Base-by-base conservation (phyloP, 352 stramenopile genomes). In the Thalassiosira mediterranea region DNA sequence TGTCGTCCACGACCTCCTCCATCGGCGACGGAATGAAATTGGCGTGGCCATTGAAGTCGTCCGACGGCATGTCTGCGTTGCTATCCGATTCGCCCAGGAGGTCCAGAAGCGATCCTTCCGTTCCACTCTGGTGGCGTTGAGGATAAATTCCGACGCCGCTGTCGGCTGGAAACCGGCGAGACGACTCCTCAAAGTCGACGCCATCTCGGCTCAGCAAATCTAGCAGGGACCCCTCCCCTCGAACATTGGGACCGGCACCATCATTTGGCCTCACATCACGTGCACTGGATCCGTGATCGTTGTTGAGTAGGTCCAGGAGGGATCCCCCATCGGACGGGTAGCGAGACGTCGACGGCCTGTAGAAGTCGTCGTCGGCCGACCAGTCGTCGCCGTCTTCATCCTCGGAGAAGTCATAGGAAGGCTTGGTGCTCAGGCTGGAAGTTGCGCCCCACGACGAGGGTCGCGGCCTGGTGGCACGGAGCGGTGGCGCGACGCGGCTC, bases 321-420 rank as follows among this genome's bases (percentile, higher is more conserved):
- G 37, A 44, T 44, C 37, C 8, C 8, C 37, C 37, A 44, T 15
- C 37, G 37, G 8, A 44, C 26, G 3, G 25, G 51, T 44, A 21
- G 13, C 11, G 25, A 25, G 31, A 19, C 23, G 26, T 68, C 67
- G 2, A 73, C 8, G 17, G 56, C 48, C 47, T 63, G 53, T 4
- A 68, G 57, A 21, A 26, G 29, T 52, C 58, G 32, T 64, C 47
- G 25, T 76, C 58, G 40, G 40, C 29, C 3, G 3, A 3, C 29
- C 13, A 11, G 21, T 58, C 58, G n/a, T 23, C 17, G 4, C 25
- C 51, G 40, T 44, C 37, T 23, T 79, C 63, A 48, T 80, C 54
- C 26, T 73, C 52, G 13, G 29, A 61, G 32, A 61, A 64, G 23
- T 67, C 58, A 61, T 76, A 81, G 21, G 46, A 76, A 69, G 72